Base-by-base conservation (phyloP, 208 protist genomes). In the Crithidia sp. region DNA sequence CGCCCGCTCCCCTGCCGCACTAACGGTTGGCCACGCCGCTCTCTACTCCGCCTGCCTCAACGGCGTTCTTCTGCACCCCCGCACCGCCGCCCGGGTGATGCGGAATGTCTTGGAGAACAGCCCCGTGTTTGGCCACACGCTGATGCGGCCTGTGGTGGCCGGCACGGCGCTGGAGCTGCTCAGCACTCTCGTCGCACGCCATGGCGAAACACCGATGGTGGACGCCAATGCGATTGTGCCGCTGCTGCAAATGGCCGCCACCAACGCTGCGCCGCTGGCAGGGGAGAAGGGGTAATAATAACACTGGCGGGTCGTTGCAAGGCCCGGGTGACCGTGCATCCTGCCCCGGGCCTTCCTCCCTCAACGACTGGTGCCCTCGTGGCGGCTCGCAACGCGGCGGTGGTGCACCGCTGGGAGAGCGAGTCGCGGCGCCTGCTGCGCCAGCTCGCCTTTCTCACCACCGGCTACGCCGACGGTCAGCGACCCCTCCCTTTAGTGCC, bases 71-170 rank as follows among this genome's bases (percentile, higher is more conserved):
- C 77, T 93, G 55, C 92, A 97, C 79, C 92, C 92, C 5, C 70
- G 61, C 41, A 83, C 71, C 5, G 90, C 86, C 0, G 59, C 83
- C 0, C 71, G 66, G 16, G 87, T 87, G 47, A 79, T 95, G 36
- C 81, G 86, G 28, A 96, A 96, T 71, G 71, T 92, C 14, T 81
- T 81, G 54, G 74, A 85, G 9, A 96, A 96, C 81, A 91, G 79
- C 65, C 77, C 47, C 10, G 67, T 75, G n/a, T 90, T 95, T 58
- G 93, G 86, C 71, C 74, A 85, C 36, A 76, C 83, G 16, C 74
- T 95, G 40, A 86, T 96, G 77, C 76, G 79, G 53, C 92, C 92
- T 4, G 76, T 96, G 53, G 50, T 81, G 50, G 86, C 89, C 62
- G 79, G 87, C 60, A 86, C 66, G 28, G 75, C 92, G 67, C 81